A percentile compares a stretch with the other conserved stretches of the same genome.
phyloP scores from a whole-genome alignment of 1,284 basidiomycete genomes.

The Leccinum griseonigrum region DNA sequence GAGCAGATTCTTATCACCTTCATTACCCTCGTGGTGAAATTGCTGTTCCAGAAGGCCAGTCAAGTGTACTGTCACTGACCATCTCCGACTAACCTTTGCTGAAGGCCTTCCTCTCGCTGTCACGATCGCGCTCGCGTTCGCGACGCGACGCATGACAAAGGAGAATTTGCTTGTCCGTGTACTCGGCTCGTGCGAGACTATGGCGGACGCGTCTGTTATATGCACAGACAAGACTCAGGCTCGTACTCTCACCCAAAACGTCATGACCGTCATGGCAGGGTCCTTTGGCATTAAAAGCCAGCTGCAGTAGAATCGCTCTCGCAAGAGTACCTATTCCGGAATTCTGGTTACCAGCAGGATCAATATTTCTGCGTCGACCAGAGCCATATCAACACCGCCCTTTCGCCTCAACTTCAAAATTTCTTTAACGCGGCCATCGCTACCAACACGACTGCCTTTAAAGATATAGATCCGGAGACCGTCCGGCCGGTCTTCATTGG shows the following conservation, averaged over 20 bases:
- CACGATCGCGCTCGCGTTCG: slow-evolving; percentile 94
- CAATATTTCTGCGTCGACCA: slow-evolving; percentile 83
- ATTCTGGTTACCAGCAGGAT: slow-evolving; percentile 48
- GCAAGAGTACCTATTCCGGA: slow-evolving; percentile 31
- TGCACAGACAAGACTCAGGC: slow-evolving; percentile 88
- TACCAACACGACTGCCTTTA: slow-evolving; percentile 95
- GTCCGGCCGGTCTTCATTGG: slow-evolving; percentile 77
- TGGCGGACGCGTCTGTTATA: slow-evolving; percentile 96
- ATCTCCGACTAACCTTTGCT: slow-evolving; percentile 10
- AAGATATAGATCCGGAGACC: slow-evolving; percentile 70
- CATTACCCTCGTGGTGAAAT: slow-evolving; percentile 91
- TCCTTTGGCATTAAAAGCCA: slow-evolving; percentile 84
- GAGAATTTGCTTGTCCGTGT: slow-evolving; percentile 95
- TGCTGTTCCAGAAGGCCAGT: slow-evolving; percentile 88
- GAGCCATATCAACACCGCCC: slow-evolving; percentile 59
- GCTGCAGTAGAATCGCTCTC: slow-evolving; percentile 61
- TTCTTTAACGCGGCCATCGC: slow-evolving; percentile 88
- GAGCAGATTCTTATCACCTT: slow-evolving; percentile 94
- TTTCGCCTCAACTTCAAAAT: slow-evolving; percentile 61
- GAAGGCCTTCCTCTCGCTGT: slow-evolving; percentile 92
- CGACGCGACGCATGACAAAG: slow-evolving; percentile 95
- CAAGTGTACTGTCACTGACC: slow-evolving; percentile 1
- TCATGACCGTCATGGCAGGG: slow-evolving; percentile 97
- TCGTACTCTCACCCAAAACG: slow-evolving; percentile 90
- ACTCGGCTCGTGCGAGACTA: slow-evolving; percentile 95